Percentiles rank a stretch among this genome's conserved stretches.
Conservation (phyloP, 352 stramenopile genomes). For the Pythium myriotylum region DNA sequence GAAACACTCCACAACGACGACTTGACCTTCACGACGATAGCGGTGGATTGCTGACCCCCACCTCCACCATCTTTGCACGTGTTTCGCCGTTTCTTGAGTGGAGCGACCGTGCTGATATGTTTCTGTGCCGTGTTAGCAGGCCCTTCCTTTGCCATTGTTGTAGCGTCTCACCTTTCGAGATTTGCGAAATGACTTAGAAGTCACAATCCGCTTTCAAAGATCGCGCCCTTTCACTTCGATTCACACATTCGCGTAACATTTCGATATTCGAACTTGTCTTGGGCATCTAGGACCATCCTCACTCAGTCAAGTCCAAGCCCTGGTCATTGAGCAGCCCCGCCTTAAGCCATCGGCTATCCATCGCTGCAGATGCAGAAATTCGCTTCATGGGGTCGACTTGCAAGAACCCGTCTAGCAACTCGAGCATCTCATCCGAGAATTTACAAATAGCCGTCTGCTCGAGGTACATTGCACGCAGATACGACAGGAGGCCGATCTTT, state of each 20-base stretch:
- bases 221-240: slow-evolving; percentile 13
- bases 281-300: background rate
- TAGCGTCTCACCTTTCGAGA: background rate
- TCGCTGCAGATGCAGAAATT: slow-evolving; percentile 49
- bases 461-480: slow-evolving; percentile 65
- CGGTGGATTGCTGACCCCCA: too few species aligned
- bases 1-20: too few species aligned
- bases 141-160: background rate
- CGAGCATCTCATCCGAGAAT: slow-evolving; percentile 62
- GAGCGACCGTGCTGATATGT: background rate
- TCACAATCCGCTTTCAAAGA: slow-evolving; percentile 9
- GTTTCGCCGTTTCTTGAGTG: background rate
- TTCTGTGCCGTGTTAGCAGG: too few species aligned
- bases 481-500: slow-evolving; percentile 48
- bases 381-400: slow-evolving; percentile 81
- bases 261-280: background rate
- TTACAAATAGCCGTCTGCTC: slow-evolving; percentile 61
- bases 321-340: background rate
- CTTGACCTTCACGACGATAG: slow-evolving; percentile 3
- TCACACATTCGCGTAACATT: slow-evolving; percentile 23
- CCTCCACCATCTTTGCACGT: background rate
- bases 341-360: slow-evolving; percentile 59
- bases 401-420: slow-evolving; percentile 84
- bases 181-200: background rate
- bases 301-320: background rate